Percentiles rank a stretch among this genome's conserved stretches.
Evolutionary conservation across 441 rosid genomes (phyloP).

Genomic region (Erodium moschatum): DNA sequence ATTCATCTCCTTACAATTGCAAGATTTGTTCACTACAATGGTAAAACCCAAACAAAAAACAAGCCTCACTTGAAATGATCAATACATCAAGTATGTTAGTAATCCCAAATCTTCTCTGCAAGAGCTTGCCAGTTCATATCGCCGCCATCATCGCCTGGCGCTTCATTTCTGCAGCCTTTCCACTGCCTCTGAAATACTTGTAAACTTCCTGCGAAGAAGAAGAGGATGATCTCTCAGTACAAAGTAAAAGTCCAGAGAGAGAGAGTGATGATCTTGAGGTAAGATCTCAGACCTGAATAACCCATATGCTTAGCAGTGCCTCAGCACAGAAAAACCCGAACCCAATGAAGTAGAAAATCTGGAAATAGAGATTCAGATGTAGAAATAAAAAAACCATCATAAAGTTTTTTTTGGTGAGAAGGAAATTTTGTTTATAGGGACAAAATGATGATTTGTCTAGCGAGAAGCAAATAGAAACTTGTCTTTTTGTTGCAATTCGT

Average conservation of each 20-base stretch:
- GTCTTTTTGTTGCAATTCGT: too few species aligned
- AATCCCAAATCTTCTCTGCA: background rate
- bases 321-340: constrained; percentile 69
- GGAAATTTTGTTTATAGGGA: too few species aligned
- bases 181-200: constrained; percentile 95
- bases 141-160: constrained; percentile 76
- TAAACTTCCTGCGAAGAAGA: constrained; percentile 72
- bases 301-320: constrained; percentile 87
- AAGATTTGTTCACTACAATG: background rate
- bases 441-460: too few species aligned
- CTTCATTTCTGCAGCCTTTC: constrained; percentile 85
- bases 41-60: background rate
- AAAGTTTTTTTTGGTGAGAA: too few species aligned
- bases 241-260: background rate
- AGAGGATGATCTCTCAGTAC: constrained; percentile 4
- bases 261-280: background rate
- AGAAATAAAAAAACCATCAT: too few species aligned
- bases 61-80: background rate
- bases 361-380: constrained; percentile 19
- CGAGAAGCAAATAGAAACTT: too few species aligned
- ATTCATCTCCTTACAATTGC: background rate
- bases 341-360: constrained; percentile 84
- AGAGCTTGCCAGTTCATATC: constrained; percentile 30
- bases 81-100: background rate
- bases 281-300: constrained; percentile 63